Conservation (phyloP, 129 eudicot species). For the Escallonia rubra region DNA sequence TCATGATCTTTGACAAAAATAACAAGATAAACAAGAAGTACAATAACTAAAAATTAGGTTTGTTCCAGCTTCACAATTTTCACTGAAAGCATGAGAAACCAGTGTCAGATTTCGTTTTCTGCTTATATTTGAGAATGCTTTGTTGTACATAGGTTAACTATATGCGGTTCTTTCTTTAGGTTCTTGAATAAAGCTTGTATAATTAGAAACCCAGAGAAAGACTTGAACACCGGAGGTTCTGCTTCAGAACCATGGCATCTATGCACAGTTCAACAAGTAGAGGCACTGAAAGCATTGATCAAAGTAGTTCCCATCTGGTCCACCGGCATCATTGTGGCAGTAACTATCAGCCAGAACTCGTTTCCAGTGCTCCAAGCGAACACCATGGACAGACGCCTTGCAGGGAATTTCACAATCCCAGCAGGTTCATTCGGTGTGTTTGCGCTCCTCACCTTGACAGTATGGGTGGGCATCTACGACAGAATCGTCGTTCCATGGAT, state of each 20-base stretch:
- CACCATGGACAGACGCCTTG: conserved; percentile 58
- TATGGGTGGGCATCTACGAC: conserved; percentile 73
- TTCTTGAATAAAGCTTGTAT: conserved; percentile 72
- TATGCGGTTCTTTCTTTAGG: conserved; percentile 24
- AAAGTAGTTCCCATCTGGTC: conserved; percentile 80
- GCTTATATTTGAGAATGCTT: neutral
- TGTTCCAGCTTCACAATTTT: too few relatives aligned
- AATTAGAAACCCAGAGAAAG: conserved; percentile 31
- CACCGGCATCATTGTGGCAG: conserved; percentile 53
- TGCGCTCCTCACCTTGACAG: conserved; percentile 37
- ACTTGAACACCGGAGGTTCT: conserved; percentile 32
- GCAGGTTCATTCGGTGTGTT: conserved; percentile 56
- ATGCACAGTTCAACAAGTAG: conserved; percentile 67
- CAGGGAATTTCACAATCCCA: conserved; percentile 54
- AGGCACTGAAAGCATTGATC: conserved; percentile 64
- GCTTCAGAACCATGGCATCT: conserved; percentile 39
- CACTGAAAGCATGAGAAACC: too few relatives aligned
- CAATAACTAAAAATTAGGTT: too few relatives aligned
- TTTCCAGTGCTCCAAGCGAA: conserved; percentile 65
- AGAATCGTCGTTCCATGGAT: conserved; percentile 46
- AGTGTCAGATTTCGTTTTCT: too few relatives aligned
- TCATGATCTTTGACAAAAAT: too few relatives aligned
- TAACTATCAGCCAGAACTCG: conserved; percentile 48
- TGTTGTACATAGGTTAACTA: neutral
- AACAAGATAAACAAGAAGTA: too few relatives aligned